Evolutionary conservation across 257 asterid genomes (phyloP), one percentile per base, ranked within the genome.

Genomic region (Ehretia macrophylla): DNA sequence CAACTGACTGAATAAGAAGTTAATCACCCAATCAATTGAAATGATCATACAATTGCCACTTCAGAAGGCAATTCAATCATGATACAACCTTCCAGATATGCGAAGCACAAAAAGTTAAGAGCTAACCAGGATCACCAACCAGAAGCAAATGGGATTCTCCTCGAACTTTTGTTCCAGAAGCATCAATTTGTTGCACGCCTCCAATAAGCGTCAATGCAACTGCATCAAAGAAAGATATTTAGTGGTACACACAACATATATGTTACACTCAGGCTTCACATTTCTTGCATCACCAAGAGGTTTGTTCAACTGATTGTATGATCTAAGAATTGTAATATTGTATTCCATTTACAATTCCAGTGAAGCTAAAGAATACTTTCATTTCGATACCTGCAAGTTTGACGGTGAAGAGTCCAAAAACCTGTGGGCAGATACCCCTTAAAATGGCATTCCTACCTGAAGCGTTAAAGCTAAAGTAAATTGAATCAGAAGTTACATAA

Each of bases 111-210:
- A 37, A 20, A 49, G 65, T 22, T 50, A 21, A 19, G 56, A 46
- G 40, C 53, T 75, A 86, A 93, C 99, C 99, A 67, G 99, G 99
- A 86, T 93, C 99, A 32, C 99, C 99, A 64, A 93, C 96, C 75
- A 93, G 85, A 72, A 93, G 97, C 76, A 93, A 76, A 82, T 93
- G 99, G 71, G 97, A 93, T 74, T 88, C 99, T 51, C 99, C 99
- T 32, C 99, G 84, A 58, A 93, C 80, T 87, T 88, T 92, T 61
- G 95, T 86, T 63, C 99, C 97, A 70, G 96, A 86, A 66, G 82
- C 95, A 81, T 88, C 99, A 75, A 86, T 81, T 66, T 88, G 96
- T 73, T 88, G 97, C 68, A 92, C 99, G 27, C 97, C 99, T 71
- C 97, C 99, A 68, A 92, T 83, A 66, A 92, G 96, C 44, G 83